These are phyloP conservation scores for Xeromyces bisporus DNA, from an alignment of 495 filamentous ascomycete genomes.

Conservation along the genomic window DNA sequence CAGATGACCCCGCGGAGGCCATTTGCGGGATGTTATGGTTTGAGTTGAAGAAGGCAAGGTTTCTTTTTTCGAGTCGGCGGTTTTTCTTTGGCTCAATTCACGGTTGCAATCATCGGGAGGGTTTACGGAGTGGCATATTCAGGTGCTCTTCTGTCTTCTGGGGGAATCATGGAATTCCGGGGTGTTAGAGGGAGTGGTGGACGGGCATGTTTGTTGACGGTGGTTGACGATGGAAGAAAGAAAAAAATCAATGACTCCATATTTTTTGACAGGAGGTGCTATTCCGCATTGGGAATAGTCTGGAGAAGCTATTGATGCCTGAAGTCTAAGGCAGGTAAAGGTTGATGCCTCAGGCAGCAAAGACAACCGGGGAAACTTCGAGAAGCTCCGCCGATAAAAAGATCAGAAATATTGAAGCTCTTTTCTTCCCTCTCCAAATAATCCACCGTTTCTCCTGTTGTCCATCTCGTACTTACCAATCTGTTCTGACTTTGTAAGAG, in stretches of 20 bases:
- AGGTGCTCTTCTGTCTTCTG: constrained; percentile 16
- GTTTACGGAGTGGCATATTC: constrained; percentile 16
- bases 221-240: too few species aligned
- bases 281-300: constrained; percentile 5
- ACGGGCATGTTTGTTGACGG: too few species aligned
- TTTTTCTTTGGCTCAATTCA: not conserved
- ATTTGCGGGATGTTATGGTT: constrained; percentile 11
- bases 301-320: constrained; percentile 9
- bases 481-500: not conserved
- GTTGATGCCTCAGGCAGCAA: constrained; percentile 4
- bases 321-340: constrained; percentile 13
- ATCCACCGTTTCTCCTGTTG: constrained; percentile 1
- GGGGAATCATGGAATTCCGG: too few species aligned
- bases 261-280: too few species aligned
- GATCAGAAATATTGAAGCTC: constrained; percentile 11
- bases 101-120: constrained; percentile 8
- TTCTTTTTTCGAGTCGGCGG: too few species aligned
- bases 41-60: constrained; percentile 6
- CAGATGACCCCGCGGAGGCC: constrained; percentile 19
- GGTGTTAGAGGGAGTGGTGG: too few species aligned
- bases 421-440: constrained; percentile 1
- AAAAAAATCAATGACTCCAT: too few species aligned
- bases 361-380: constrained; percentile 28
- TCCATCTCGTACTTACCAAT: not conserved
- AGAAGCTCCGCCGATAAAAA: constrained; percentile 21